Percentiles rank a stretch among this genome's conserved stretches.
These are phyloP conservation scores for Aegle marmelos DNA, from an alignment of 345 rosid genomes.

Conservation along the genomic window DNA sequence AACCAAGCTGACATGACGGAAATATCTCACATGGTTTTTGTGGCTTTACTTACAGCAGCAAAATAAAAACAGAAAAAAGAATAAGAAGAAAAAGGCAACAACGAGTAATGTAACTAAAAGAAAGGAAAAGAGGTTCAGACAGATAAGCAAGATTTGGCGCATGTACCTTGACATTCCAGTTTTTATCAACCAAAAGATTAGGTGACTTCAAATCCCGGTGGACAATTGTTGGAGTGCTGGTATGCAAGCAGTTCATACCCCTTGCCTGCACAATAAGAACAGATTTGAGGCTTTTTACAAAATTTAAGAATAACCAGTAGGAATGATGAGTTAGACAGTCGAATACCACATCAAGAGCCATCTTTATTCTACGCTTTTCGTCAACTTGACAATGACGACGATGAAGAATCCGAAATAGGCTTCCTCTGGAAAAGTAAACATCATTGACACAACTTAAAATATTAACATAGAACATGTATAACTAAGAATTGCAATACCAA, in stretches of 20 bases:
- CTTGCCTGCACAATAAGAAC: constrained; percentile 59
- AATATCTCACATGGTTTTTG: background rate
- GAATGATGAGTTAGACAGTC: constrained; percentile 8
- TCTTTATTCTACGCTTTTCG: constrained; percentile 89
- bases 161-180: constrained; percentile 95
- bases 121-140: background rate
- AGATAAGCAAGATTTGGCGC: background rate
- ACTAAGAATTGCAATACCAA: background rate
- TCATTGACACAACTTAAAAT: constrained; percentile 17
- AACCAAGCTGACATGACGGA: background rate
- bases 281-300: constrained; percentile 6
- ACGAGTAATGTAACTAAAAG: background rate
- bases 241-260: constrained; percentile 99
- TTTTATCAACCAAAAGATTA: constrained; percentile 94
- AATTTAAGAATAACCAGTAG: background rate
- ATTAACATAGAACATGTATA: background rate
- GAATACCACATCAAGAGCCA: constrained; percentile 99
- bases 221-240: constrained; percentile 92
- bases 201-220: constrained; percentile 99
- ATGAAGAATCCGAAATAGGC: constrained; percentile 88
- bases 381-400: constrained; percentile 92
- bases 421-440: constrained; percentile 63
- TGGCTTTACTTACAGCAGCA: background rate
- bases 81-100: background rate
- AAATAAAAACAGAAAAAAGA: background rate